Conservation (phyloP, 768 basidiomycete genomes). For the Steccherinum ochraceum region DNA sequence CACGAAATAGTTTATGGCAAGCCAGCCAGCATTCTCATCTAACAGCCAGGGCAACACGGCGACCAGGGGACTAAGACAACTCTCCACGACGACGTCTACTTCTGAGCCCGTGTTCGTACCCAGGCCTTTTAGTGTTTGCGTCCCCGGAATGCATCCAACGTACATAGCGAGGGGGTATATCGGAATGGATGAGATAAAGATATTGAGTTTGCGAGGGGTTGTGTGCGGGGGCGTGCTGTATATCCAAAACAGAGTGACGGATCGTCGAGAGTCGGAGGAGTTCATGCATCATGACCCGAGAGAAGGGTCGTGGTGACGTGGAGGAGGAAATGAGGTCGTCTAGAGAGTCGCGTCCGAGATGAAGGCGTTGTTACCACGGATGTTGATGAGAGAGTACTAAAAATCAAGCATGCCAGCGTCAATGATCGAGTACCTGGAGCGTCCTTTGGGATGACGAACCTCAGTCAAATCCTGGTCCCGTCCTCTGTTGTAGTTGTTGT, state of each 20-base stretch:
- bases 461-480: constrained; percentile 29
- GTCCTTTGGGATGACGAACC: constrained; percentile 19
- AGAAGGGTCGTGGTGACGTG: background rate
- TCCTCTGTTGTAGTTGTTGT: constrained; percentile 30
- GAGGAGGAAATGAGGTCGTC: background rate
- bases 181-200: background rate
- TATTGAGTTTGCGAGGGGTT: background rate
- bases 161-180: background rate
- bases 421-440: background rate
- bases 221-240: background rate
- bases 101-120: too few relatives aligned
- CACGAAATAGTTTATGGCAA: background rate
- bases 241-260: background rate
- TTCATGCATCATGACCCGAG: background rate
- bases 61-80: too few relatives aligned
- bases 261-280: background rate
- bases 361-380: constrained; percentile 33
- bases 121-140: too few relatives aligned
- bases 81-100: too few relatives aligned
- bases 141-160: background rate
- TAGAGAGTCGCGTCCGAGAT: constrained; percentile 13
- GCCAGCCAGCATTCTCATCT: background rate
- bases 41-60: too few relatives aligned
- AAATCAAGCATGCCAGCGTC: background rate
- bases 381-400: constrained; percentile 45